phyloP scores from a whole-genome alignment of 2,329 filamentous ascomycete species.

The Magnaporthales sp. region DNA sequence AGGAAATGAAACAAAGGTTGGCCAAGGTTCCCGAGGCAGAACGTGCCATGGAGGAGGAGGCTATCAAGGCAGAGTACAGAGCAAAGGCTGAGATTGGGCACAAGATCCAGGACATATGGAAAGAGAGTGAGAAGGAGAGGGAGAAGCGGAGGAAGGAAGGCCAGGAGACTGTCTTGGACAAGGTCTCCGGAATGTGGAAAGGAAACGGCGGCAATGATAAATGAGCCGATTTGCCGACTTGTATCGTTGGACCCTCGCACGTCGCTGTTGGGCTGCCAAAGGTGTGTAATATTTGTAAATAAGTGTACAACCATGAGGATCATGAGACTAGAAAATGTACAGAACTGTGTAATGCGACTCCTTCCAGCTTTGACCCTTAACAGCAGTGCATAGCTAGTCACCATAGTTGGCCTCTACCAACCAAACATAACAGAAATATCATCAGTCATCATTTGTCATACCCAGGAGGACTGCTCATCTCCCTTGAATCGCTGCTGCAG shows the following conservation, averaged over 20 bases:
- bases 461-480: background rate
- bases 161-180: slow-evolving; percentile 34
- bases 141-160: slow-evolving; percentile 48
- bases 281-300: background rate
- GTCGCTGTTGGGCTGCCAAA: background rate
- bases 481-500: slow-evolving; percentile 45
- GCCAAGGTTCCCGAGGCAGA: slow-evolving; percentile 50
- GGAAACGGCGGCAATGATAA: slow-evolving; percentile 2
- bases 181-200: slow-evolving; percentile 23
- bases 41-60: slow-evolving; percentile 52
- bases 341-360: background rate
- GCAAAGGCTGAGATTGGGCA: slow-evolving; percentile 51
- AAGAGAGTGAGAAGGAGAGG: slow-evolving; percentile 45
- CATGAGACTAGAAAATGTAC: background rate
- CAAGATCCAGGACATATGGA: slow-evolving; percentile 44
- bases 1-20: slow-evolving; percentile 43
- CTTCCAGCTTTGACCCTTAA: background rate
- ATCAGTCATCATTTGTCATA: background rate
- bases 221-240: background rate
- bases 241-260: background rate
- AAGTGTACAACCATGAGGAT: background rate
- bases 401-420: background rate
- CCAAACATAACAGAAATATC: background rate
- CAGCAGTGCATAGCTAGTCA: background rate
- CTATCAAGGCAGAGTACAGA: slow-evolving; percentile 53